Evolutionary conservation across 441 rosid species (phyloP).

Genomic region (Populus hybrid): DNA sequence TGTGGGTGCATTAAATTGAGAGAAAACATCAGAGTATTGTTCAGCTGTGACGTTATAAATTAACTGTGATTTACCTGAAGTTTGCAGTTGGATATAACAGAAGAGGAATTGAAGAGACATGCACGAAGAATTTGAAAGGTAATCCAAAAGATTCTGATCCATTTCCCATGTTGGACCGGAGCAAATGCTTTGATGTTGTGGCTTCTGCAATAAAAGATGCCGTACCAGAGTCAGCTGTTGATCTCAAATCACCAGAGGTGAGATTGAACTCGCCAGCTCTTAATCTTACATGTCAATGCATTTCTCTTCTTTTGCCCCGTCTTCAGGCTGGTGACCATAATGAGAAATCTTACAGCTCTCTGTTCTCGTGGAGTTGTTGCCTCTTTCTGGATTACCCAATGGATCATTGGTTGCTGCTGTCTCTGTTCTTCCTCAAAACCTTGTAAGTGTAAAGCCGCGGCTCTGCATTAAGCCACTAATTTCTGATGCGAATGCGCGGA

Average conservation of each 20-base stretch:
- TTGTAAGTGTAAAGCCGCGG: constrained; percentile 70
- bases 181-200: constrained; percentile 69
- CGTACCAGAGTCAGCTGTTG: constrained; percentile 69
- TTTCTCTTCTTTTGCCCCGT: neutral
- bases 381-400: constrained; percentile 62
- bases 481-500: constrained; percentile 41
- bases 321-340: constrained; percentile 3
- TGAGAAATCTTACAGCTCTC: constrained; percentile 48
- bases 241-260: constrained; percentile 88
- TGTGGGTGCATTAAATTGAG: neutral
- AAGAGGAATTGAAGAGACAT: constrained; percentile 72
- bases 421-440: constrained; percentile 65
- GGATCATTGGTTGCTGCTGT: constrained; percentile 65
- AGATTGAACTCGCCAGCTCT: neutral
- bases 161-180: constrained; percentile 61
- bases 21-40: neutral
- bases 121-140: constrained; percentile 39
- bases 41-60: neutral
- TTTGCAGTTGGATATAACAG: constrained; percentile 90
- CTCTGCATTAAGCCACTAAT: constrained; percentile 71
- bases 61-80: constrained; percentile 28
- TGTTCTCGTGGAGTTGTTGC: constrained; percentile 77
- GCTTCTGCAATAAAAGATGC: constrained; percentile 81
- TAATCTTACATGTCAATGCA: neutral
- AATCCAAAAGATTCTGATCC: constrained; percentile 34